Evolutionary conservation across 768 basidiomycete genomes (phyloP), one percentile per base, ranked within the genome.

Genomic region (Rhodocollybia butyracea): DNA sequence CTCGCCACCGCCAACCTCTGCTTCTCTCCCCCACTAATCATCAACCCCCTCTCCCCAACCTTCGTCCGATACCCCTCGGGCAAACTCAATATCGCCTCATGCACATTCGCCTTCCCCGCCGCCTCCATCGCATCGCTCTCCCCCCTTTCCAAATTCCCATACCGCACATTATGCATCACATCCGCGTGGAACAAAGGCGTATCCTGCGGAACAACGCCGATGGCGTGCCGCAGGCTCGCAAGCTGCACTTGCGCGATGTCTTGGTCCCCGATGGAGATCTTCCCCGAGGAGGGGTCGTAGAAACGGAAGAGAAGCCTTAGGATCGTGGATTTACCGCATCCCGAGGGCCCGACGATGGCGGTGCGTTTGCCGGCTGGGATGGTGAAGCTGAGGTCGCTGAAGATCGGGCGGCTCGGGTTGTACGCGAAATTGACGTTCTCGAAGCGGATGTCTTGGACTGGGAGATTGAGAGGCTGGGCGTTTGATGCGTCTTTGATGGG

Each of bases 21-120:
- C 71, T 99, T 99, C 79, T 99, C 97, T 1, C 97, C 97, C 0
- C 97, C 97, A 34, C 92, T 95, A 46, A 99, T 92, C 97, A 99
- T 99, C 66, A 98, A 68, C 4, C 97, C 97, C 38, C 97, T 75
- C 72, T 99, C 97, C 1, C 97, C 97, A 22, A 99, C 97, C 63
- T 88, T 88, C 2, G 97, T 98, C 38, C 72, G 64, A 68, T 97
- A 99, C 55, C 87, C 86, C 5, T 94, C 91, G 0, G 95, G 94
- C 31, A 99, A 72, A 32, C 81, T 76, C 73, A 80, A 73, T 54
- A 99, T 82, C 2, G 91, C 85, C 13, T 87, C 74, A 62, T 94
- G 88, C 21, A 98, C 89, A 62, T 91, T 92, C 36, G 97, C 97
- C 70, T 89, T 88, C 66, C 74, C 76, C 54, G 94, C 86, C 19